phyloP scores from a whole-genome alignment of 2,329 filamentous ascomycete genomes.

The Xylariales sp. region DNA sequence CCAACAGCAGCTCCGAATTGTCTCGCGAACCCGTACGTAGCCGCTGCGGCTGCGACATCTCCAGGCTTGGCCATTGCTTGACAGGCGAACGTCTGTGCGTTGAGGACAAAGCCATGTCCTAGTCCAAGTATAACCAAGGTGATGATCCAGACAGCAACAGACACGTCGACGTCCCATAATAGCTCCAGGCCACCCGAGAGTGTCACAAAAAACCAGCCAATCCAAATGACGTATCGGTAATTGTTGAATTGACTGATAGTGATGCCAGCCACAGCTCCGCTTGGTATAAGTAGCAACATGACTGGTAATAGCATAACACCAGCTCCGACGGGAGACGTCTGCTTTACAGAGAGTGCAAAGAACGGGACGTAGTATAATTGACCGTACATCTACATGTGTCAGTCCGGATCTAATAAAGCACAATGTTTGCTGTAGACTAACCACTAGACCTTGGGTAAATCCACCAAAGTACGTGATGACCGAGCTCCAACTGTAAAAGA shows the following conservation, averaged over 20 bases:
- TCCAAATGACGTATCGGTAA: slow-evolving; percentile 10
- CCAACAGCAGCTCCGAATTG: slow-evolving; percentile 15
- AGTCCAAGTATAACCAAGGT: slow-evolving; percentile 15
- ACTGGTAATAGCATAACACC: slow-evolving; percentile 9
- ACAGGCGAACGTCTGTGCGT: slow-evolving; percentile 19
- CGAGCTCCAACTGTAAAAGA: slow-evolving; percentile 10
- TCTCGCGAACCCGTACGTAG: slow-evolving; percentile 10
- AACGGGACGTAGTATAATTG: slow-evolving; percentile 11
- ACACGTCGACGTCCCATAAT: slow-evolving; percentile 12
- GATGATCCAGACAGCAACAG: slow-evolving; percentile 12
- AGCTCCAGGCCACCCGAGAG: slow-evolving; percentile 15
- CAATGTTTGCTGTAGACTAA: slow-evolving; percentile 4
- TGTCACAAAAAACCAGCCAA: slow-evolving; percentile 8
- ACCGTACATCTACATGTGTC: slow-evolving; percentile 10
- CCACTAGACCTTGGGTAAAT: slow-evolving; percentile 11
- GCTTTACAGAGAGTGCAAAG: slow-evolving; percentile 9
- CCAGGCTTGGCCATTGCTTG: slow-evolving; percentile 14
- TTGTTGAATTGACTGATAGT: slow-evolving; percentile 10
- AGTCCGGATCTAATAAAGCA: not conserved
- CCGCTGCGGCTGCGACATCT: slow-evolving; percentile 4
- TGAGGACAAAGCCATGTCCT: slow-evolving; percentile 17
- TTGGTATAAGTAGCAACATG: slow-evolving; percentile 10
- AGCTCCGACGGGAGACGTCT: slow-evolving; percentile 2
- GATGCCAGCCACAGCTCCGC: slow-evolving; percentile 9
- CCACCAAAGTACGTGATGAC: slow-evolving; percentile 11